A percentile compares a stretch with the other conserved stretches of the same genome.
These are phyloP conservation scores for Neovahlkampfia damariscottae DNA, from an alignment of 78 protist genomes.

Conservation along the genomic window DNA sequence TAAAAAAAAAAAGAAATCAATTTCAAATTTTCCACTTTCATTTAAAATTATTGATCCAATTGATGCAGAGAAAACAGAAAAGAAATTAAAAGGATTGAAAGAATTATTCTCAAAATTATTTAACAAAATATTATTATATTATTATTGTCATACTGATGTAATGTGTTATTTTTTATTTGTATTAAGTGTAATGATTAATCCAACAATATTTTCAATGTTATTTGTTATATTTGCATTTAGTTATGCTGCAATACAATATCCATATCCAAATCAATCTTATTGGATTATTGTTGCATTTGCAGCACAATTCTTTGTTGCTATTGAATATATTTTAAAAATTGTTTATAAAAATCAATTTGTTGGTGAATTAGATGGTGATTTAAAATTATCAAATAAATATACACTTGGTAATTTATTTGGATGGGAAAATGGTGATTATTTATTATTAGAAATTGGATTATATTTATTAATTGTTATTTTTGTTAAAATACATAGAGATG, in stretches of 20 bases:
- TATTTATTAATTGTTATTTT: background rate
- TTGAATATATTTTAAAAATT: background rate
- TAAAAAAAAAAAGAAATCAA: too few relatives aligned
- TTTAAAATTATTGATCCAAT: too few relatives aligned
- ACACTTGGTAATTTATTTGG: background rate
- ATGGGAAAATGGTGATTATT: background rate
- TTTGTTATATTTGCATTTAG: background rate
- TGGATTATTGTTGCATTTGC: background rate
- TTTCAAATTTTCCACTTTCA: too few relatives aligned
- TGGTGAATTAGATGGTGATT: background rate
- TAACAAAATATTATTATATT: too few relatives aligned
- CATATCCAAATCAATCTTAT: background rate
- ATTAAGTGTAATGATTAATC: background rate
- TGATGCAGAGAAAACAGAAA: too few relatives aligned
- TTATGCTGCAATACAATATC: background rate
- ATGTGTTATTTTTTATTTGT: background rate
- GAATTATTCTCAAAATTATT: too few relatives aligned
- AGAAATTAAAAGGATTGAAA: too few relatives aligned
- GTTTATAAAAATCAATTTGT: background rate
- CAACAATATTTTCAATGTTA: background rate
- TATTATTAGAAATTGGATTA: background rate
- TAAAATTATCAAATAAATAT: too few relatives aligned
- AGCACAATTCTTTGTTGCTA: background rate
- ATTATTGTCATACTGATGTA: background rate
- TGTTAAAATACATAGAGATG: background rate